These are phyloP conservation scores for Colletotrichum cereale DNA, from an alignment of 2,329 filamentous ascomycete species.

Conservation along the genomic window DNA sequence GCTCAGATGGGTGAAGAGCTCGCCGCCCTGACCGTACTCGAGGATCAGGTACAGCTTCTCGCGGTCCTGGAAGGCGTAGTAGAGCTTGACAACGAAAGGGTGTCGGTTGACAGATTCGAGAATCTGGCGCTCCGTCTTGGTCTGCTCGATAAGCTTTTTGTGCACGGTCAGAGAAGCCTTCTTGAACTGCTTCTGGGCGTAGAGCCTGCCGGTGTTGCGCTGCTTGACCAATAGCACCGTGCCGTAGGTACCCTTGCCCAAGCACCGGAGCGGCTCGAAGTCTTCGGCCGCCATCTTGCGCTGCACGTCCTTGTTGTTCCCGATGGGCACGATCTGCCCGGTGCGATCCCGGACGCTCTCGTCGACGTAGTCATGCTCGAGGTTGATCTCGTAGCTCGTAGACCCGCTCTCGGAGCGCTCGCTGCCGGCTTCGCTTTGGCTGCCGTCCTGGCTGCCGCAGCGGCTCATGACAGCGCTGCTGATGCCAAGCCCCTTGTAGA, in stretches of 20 bases:
- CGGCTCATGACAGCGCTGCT: slow-evolving; percentile 70
- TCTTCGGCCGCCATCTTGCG: slow-evolving; percentile 93
- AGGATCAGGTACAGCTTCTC: slow-evolving; percentile 98
- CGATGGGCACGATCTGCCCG: slow-evolving; percentile 59
- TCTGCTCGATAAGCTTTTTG: slow-evolving; percentile 96
- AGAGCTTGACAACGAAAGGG: slow-evolving; percentile 97
- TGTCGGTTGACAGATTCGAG: slow-evolving; percentile 96
- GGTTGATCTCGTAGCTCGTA: slow-evolving; percentile 86
- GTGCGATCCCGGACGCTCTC: slow-evolving; percentile 65
- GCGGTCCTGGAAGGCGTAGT: slow-evolving; percentile 97
- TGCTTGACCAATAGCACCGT: slow-evolving; percentile 96
- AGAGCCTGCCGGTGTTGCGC: slow-evolving; percentile 85
- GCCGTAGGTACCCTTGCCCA: slow-evolving; percentile 96
- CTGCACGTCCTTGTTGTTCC: slow-evolving; percentile 66
- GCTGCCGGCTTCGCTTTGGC: slow-evolving; percentile 64
- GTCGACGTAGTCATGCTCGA: slow-evolving; percentile 89
- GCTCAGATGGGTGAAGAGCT: slow-evolving; percentile 94
- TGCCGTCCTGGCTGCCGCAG: slow-evolving; percentile 67
- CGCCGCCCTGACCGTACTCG: slow-evolving; percentile 96
- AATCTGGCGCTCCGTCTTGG: slow-evolving; percentile 95
- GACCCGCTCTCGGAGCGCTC: slow-evolving; percentile 74
- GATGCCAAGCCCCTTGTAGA: slow-evolving; percentile 48
- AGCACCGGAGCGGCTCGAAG: slow-evolving; percentile 89
- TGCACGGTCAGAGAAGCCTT: slow-evolving; percentile 96
- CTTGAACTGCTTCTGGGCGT: slow-evolving; percentile 98